Evolutionary conservation across 1,284 basidiomycete species (phyloP), one percentile per base, ranked within the genome.

Genomic region (Pseudozyma thailandica): DNA sequence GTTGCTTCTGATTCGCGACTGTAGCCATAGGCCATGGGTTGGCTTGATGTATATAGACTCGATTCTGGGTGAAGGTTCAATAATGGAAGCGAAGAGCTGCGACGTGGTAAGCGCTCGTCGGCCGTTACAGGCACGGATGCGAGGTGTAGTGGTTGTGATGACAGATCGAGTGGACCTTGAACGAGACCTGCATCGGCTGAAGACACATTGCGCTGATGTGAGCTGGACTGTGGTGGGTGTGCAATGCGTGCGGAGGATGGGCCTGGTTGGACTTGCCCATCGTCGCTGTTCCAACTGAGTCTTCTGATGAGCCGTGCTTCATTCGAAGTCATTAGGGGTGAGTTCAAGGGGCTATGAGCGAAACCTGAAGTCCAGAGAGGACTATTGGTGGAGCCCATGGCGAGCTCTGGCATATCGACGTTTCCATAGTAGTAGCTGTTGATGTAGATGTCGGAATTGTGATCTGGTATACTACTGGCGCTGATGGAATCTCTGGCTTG

Each of bases 361-460:
- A 59, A 45, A n/a, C 37, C 33, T 1, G 50, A 35, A 2, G 50
- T 43, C 64, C 64, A 61, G 16, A 50, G 51, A 5, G 56, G 27
- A 18, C 33, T 33, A 18, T 39, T 54, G 28, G 69, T 41, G 7
- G 46, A 16, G 20, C 16, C 28, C 1, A 39, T 7, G 15, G 31
- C 26, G 3, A 72, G 27, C n/a, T 74, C 68, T n/a, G 63, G 56
- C 69, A 74, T 74, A 30, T 74, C 49, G 18, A 43, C 43, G 39
- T 74, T 74, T 42, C 72, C 72, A 47, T 74, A 74, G 48, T 74
- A 74, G 47, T 74, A 74, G 58, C 59, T 63, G 54, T 68, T 72
- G 59, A 74, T 72, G 60, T 68, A 74, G 43, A 61, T 61, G 25
- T 63, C 61, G 28, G 72, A 74, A 26, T 58, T 60, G 48, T 63